These are phyloP conservation scores for Vigna nakashimae DNA, from an alignment of 306 rosid species.

Conservation along the genomic window DNA sequence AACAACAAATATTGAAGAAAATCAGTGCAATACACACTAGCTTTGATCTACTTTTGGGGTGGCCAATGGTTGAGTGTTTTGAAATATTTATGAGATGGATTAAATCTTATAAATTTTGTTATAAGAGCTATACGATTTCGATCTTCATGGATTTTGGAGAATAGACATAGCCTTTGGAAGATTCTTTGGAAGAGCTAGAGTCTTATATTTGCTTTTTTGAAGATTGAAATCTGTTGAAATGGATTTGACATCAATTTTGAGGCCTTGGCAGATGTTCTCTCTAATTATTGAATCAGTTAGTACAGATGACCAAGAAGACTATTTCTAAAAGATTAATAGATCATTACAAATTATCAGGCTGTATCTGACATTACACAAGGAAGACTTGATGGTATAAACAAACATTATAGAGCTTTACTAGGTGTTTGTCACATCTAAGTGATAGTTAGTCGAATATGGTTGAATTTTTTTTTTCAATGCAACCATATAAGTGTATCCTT, in stretches of 20 bases:
- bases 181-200: slow-evolving; percentile 33
- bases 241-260: slow-evolving; percentile 34
- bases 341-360: slow-evolving; percentile 34
- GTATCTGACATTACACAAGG: slow-evolving; percentile 17
- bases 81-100: slow-evolving; percentile 22
- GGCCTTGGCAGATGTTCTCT: slow-evolving; percentile 13
- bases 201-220: slow-evolving; percentile 20
- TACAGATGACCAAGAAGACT: not conserved
- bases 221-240: slow-evolving; percentile 35
- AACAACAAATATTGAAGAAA: slow-evolving; percentile 43
- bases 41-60: slow-evolving; percentile 37
- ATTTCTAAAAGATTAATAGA: slow-evolving; percentile 28
- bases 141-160: slow-evolving; percentile 35
- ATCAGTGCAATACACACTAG: slow-evolving; percentile 24
- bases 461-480: not conserved
- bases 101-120: not conserved
- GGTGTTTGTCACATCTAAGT: not conserved
- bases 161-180: slow-evolving; percentile 18
- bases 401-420: not conserved
- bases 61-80: slow-evolving; percentile 36
- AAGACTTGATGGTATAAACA: slow-evolving; percentile 5
- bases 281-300: slow-evolving; percentile 19
- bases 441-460: not conserved
- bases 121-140: slow-evolving; percentile 10
- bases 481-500: not conserved